Evolutionary conservation across 768 basidiomycete species (phyloP), one percentile per base, ranked within the genome.

Genomic region (Rickenella mellea): DNA sequence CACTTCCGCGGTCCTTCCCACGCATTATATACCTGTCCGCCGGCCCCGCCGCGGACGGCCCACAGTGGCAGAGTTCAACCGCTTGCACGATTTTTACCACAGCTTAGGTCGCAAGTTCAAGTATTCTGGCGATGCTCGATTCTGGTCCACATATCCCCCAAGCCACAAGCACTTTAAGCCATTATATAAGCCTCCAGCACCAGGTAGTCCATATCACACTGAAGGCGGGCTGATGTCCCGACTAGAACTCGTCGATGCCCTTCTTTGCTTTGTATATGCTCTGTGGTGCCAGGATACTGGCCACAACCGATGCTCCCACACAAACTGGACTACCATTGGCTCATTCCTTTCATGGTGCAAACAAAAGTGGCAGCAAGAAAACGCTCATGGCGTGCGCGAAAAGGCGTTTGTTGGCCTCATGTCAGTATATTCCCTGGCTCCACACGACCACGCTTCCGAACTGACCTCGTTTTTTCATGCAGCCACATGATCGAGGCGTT

Each of bases 201-300:
- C 74, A 9, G 72, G 71, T 47, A 84, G 84, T 0, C 63, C 73
- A 27, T 89, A 89, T 57, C 80, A 86, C 58, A 82, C 80, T 56
- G 71, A 77, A 48, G 84, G 82, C 15, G 77, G 78, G 17, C 63
- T 85, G 48, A 81, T 89, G 54, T 82, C 83, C 22, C 74, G 83
- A 20, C 69, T 89, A 15, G 87, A 89, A 57, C 78, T 85, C 36
- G 63, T 87, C 29, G 86, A 91, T 59, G 82, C 87, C 31, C 71
- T 90, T 43, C 66, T 90, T 31, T 83, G 82, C 62, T 91, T 90
- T 62, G 76, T 83, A 4, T 92, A 87, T 55, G 73, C 83, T 4
- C 70, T 86, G 50, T 92, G 87, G 88, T 78, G 74, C 59, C 79
- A 73, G 53, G 85, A 87, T 47, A 76, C 78, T 52, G 59, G 65